Evolutionary conservation across 2,329 filamentous ascomycete species (phyloP), one percentile per base, ranked within the genome.

Genomic region (Aspergillus sp.): DNA sequence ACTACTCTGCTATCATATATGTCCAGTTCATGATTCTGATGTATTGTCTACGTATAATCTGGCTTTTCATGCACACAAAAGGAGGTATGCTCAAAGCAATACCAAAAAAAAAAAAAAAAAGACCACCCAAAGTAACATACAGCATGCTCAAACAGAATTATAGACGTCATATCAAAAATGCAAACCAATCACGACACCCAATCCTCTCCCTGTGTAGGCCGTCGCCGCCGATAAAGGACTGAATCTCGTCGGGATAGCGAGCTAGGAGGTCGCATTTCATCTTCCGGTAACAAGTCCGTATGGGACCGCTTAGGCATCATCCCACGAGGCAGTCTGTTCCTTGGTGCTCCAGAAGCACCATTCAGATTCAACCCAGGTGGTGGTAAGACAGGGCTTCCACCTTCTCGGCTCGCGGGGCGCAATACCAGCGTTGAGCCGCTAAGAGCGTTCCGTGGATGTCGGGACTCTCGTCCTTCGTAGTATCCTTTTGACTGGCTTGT

Each of bases 321-420:
- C 13, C 63, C 62, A 13, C 70, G 66, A 15, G 66, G 58, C 37
- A 71, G 50, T 22, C 71, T 62, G 43, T 60, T 63, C 44, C 70
- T 68, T 10, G 58, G 52, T 7, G 59, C 57, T 17, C 58, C 60
- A 32, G 60, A 53, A 44, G 55, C 61, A 19, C 64, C 63, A 51
- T 65, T 69, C 13, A 60, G 53, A 2, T 59, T 60, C 20, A 60
- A 55, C 10, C 9, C 25, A 12, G 25, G 25, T 30, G 25, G 25
- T 6, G 59, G 46, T 17, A 66, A 56, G 33, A 51, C 54, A 6
- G 67, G 55, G n/a, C 56, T 57, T 47, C 53, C 66, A 23, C 69
- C 69, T 54, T 74, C 70, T 48, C 70, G 63, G 52, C 71, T 74
- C 13, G 62, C 63, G 20, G 71, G 70, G 39, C 71, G 61, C 35